Conservation (phyloP, 179 eudicot species). For the Vitellaria paradoxa region DNA sequence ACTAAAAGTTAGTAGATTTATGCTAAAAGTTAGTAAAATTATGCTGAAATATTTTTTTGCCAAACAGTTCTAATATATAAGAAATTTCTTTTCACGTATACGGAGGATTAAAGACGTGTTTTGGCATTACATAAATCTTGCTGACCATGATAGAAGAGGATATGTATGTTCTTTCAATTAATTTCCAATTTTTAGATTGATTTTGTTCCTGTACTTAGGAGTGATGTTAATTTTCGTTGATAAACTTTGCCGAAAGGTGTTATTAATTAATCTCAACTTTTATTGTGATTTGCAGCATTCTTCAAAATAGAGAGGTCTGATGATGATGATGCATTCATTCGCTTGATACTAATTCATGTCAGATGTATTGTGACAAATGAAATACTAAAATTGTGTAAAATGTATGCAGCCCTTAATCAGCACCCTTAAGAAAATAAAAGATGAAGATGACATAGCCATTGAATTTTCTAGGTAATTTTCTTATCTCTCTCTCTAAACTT, state of each 20-base stretch:
- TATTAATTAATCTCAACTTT: neutral
- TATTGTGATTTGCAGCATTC: conserved; percentile 31
- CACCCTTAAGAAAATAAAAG: no score
- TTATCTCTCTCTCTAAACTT: conserved; percentile 1
- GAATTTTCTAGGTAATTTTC: neutral
- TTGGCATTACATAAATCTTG: no score
- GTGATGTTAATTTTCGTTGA: neutral
- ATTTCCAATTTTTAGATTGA: neutral
- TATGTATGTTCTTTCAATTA: no score
- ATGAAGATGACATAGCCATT: no score
- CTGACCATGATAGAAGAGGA: no score
- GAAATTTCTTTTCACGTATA: no score
- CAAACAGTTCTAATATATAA: no score
- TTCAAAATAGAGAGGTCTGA: conserved; percentile 52
- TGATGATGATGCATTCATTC: neutral
- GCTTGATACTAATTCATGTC: neutral
- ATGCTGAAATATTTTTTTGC: no score
- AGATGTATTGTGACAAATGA: neutral
- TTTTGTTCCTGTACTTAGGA: neutral
- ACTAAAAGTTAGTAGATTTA: no score
- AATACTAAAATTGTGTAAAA: no score
- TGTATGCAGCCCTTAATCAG: neutral
- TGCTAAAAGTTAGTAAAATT: no score
- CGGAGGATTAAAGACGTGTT: no score
- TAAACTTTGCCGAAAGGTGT: neutral